These are phyloP conservation scores for Serendipita sp. DNA, from an alignment of 768 basidiomycete genomes.

Conservation along the genomic window DNA sequence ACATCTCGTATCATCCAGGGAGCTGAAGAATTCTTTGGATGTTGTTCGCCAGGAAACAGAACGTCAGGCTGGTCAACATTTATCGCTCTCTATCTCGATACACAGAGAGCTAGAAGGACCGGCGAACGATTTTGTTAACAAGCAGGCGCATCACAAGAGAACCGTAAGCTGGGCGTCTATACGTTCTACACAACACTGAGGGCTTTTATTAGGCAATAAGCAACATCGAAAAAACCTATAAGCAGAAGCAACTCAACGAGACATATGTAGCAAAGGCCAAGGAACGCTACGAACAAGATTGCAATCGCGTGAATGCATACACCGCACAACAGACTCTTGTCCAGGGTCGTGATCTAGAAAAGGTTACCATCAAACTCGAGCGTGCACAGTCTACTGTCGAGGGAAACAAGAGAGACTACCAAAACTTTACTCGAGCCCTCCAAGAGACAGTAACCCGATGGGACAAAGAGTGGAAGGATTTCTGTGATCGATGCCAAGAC, in stretches of 20 bases:
- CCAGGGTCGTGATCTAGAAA: constrained; percentile 89
- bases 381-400: constrained; percentile 79
- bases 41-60: constrained; percentile 73
- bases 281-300: constrained; percentile 88
- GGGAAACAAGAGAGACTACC: constrained; percentile 82
- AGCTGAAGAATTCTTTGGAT: constrained; percentile 66
- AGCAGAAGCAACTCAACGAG: constrained; percentile 77
- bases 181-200: background rate
- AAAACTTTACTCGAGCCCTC: constrained; percentile 67
- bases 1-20: constrained; percentile 31
- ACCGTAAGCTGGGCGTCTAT: constrained; percentile 21
- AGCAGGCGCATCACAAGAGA: constrained; percentile 60
- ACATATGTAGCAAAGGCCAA: constrained; percentile 73
- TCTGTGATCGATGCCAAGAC: constrained; percentile 92
- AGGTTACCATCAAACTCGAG: constrained; percentile 73
- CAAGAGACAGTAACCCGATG: constrained; percentile 69
- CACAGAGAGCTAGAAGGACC: constrained; percentile 59
- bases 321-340: constrained; percentile 82
- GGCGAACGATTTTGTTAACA: constrained; percentile 40
- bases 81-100: constrained; percentile 58
- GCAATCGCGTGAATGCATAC: constrained; percentile 83
- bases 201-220: constrained; percentile 32
- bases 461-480: constrained; percentile 88
- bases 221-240: constrained; percentile 79
- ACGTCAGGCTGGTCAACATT: constrained; percentile 58